Base-by-base conservation (phyloP, 2,329 filamentous ascomycete species). In the Diplodia scrobiculata region DNA sequence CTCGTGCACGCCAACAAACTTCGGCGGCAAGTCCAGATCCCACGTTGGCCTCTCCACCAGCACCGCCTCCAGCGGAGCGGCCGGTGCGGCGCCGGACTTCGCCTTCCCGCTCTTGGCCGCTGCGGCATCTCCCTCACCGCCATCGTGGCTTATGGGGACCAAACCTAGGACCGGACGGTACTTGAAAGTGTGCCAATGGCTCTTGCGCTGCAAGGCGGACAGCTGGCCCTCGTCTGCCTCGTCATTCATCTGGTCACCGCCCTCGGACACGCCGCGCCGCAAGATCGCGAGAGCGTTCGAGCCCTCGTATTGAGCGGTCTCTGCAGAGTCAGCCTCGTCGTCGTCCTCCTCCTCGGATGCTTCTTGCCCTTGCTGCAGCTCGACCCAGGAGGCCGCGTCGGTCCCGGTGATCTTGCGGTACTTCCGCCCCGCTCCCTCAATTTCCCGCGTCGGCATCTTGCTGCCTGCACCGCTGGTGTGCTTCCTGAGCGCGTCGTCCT, bases 151-250 rank as follows among this genome's bases (percentile, higher is more conserved):
- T 36, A 89, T 77, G 19, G 85, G 83, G 21, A 87, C 83, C 52
- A 89, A 84, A 5, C 93, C 95, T 68, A 99, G 82, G 71, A 99
- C 92, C n/a, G 93, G 91, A 67, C 93, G 86, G 79, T 98, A 99
- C 78, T 96, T 96, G 83, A 90, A 92, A 5, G 93, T 96, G 75
- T 89, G 87, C 91, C 92, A 98, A 80, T 82, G 85, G 41, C 34
- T 55, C 55, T 63, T 59, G 48, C 58, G 67, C 36, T 48, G 63
- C 78, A 77, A 25, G 74, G 71, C 48, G 13, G 38, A 41, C 65
- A 9, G 29, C 7, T 64, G 66, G 29, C 17, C 51, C 29, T 19
- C 38, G 53, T 58, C 47, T 63, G 55, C 53, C 34, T 67, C 52
- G 63, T 67, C 27, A 67, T 69, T 38, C n/a, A 68, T 66, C 27